Conservation (phyloP, 2,329 filamentous ascomycete species). For the Stemphylium beticola region DNA sequence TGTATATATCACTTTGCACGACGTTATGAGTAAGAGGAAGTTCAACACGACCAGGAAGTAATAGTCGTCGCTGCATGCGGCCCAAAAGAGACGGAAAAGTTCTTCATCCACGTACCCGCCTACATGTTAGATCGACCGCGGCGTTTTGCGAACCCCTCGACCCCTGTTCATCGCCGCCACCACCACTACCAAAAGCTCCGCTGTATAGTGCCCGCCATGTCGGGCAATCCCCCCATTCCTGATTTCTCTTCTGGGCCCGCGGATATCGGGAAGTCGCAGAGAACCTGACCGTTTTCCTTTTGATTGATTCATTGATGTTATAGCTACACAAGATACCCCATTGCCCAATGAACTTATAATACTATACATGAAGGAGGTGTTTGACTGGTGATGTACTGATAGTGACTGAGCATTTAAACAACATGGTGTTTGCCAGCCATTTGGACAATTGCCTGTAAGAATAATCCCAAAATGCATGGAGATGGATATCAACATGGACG, state of each 20-base stretch:
- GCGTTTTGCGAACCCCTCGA: constrained; percentile 3
- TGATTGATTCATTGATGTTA: constrained; percentile 19
- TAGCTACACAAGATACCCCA: constrained; percentile 41
- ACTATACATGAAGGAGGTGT: neutral
- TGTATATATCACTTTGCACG: constrained; percentile 30
- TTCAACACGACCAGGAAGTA: constrained; percentile 32
- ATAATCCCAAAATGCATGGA: too few species aligned
- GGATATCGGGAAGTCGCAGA: constrained; percentile 3
- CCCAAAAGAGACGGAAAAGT: constrained; percentile 31
- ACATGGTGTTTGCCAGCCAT: too few species aligned
- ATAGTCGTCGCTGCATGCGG: constrained; percentile 5
- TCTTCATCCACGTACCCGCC: neutral
- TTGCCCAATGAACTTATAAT: constrained; percentile 27
- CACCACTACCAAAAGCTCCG: constrained; percentile 18
- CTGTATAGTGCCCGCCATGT: constrained; percentile 37
- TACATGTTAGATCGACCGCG: constrained; percentile 10
- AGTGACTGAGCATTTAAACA: too few species aligned
- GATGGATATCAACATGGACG: too few species aligned
- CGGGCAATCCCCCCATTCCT: constrained; percentile 18
- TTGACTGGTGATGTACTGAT: too few species aligned
- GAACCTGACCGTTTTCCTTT: constrained; percentile 9
- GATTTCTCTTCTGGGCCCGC: constrained; percentile 4
- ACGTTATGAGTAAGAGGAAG: constrained; percentile 16
- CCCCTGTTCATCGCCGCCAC: constrained; percentile 3
- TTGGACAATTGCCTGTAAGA: too few species aligned